Evolutionary conservation across 1,139 yeast species (phyloP).

Genomic region (Taphrina populina): DNA sequence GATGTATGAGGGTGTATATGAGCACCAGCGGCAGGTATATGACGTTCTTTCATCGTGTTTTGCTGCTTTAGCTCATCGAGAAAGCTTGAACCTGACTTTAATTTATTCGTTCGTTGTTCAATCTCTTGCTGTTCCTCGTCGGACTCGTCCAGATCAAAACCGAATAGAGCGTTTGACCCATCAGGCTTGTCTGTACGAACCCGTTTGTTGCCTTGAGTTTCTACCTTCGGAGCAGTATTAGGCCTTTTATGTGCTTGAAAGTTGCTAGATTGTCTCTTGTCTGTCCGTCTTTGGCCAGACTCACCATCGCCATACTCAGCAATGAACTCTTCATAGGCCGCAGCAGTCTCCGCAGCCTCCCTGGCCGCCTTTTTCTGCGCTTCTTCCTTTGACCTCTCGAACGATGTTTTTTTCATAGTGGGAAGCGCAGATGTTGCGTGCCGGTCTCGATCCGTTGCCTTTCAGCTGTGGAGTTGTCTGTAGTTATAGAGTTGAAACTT

Average conservation of each 20-base stretch:
- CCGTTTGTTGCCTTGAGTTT: too few relatives aligned
- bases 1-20: too few relatives aligned
- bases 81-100: conserved; percentile 33
- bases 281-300: conserved; percentile 2
- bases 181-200: too few relatives aligned
- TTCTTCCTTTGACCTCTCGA: conserved; percentile 37
- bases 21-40: too few relatives aligned
- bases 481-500: too few relatives aligned
- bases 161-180: too few relatives aligned
- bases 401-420: conserved; percentile 34
- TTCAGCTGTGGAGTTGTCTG: too few relatives aligned
- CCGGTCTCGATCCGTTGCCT: too few relatives aligned
- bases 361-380: conserved; percentile 36
- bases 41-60: neutral
- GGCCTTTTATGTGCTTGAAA: too few relatives aligned
- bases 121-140: conserved; percentile 36
- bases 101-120: conserved; percentile 22
- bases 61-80: conserved; percentile 21
- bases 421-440: conserved; percentile 30
- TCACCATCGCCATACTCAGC: conserved; percentile 16
- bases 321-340: conserved; percentile 37
- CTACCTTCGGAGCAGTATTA: too few relatives aligned
- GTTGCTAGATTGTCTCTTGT: too few relatives aligned
- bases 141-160: too few relatives aligned
- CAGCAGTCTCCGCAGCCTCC: conserved; percentile 36